Evolutionary conservation across 495 filamentous ascomycete genomes (phyloP).

Genomic region (Aspergillus olivimuriae): DNA sequence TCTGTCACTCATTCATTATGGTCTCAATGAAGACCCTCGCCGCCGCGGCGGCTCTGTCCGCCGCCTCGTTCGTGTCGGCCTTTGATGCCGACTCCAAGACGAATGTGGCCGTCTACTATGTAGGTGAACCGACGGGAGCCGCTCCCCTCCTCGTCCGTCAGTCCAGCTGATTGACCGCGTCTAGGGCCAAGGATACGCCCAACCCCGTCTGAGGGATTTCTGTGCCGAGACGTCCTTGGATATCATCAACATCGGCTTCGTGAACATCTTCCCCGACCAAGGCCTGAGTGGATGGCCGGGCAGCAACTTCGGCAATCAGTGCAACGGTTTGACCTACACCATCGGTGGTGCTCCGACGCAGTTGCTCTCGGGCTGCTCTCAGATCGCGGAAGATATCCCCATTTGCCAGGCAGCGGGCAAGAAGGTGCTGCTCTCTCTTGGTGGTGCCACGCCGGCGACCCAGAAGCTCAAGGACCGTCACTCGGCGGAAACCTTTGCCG

Average conservation of each 20-base stretch:
- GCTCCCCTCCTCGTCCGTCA: too few relatives aligned
- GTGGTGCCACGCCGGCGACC: constrained; percentile 43
- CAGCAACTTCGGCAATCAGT: constrained; percentile 62
- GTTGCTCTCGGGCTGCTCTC: constrained; percentile 42
- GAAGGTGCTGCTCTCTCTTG: constrained; percentile 60
- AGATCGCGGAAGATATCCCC: constrained; percentile 55
- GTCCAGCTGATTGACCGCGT: too few relatives aligned
- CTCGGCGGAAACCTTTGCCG: constrained; percentile 44
- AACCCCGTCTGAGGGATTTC: constrained; percentile 45
- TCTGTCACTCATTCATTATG: constrained; percentile 18
- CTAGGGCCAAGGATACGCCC: constrained; percentile 46
- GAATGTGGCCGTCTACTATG: constrained; percentile 64
- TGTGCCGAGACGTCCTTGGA: constrained; percentile 55
- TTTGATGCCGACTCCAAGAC: constrained; percentile 43
- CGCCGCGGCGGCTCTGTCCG: constrained; percentile 23
- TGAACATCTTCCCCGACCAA: constrained; percentile 56
- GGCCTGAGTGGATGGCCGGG: constrained; percentile 48
- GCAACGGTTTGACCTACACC: constrained; percentile 44
- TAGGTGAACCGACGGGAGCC: constrained; percentile 25
- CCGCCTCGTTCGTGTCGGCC: constrained; percentile 31
- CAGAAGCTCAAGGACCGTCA: constrained; percentile 29
- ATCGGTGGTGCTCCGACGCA: constrained; percentile 19
- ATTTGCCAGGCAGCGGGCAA: constrained; percentile 60
- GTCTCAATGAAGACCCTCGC: constrained; percentile 19
- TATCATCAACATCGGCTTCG: constrained; percentile 62